Base-by-base conservation (phyloP, 805 yeast species). In the Candida gorgasii region DNA sequence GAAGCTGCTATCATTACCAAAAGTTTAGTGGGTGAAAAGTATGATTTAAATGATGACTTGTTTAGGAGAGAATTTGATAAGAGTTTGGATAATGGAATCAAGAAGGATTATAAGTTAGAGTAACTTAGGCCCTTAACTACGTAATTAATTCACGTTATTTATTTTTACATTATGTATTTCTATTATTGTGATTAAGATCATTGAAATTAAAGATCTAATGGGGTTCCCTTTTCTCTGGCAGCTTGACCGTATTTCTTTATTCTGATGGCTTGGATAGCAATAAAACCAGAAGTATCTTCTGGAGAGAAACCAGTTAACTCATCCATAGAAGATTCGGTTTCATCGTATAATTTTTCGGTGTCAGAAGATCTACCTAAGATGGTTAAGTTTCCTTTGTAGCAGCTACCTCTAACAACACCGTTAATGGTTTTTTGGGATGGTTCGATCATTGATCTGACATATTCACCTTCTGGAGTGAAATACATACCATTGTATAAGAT, bases 291-390 rank as follows among this genome's bases (percentile, higher is more conserved):
- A 46, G 99, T 89, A 67, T 92, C 98, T 66, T 86, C 89, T 51
- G 99, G 99, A 59, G 87, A 84, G 79, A 93, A 93, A 46, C 97
- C 99, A 45, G 97, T 89, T 61, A 93, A 82, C 74, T 93, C 99
- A 71, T 93, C 99, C 99, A 93, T 93, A 9, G 98, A 92, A 12
- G 97, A 90, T 70, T 92, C 97, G 43, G 97, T 89, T 52, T 96
- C 96, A 66, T 93, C 97, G 70, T 93, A 93, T 55, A 93, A 80
- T 74, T 89, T 92, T 75, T 93, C 99, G 48, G 98, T 89, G 51
- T 84, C 84, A 18, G 97, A 89, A 49, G 84, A 89, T 79, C 99
- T 89, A 65, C 99, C 99, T 62, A 90, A 79, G 53, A 92, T 80
- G 44, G 75, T 72, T 54, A 89, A 69, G 50, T 82, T 73, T 56